A percentile compares a stretch with the other conserved stretches of the same genome.
Evolutionary conservation across 2,329 filamentous ascomycete genomes (phyloP).

Genomic region (Epichloe gansuensis): DNA sequence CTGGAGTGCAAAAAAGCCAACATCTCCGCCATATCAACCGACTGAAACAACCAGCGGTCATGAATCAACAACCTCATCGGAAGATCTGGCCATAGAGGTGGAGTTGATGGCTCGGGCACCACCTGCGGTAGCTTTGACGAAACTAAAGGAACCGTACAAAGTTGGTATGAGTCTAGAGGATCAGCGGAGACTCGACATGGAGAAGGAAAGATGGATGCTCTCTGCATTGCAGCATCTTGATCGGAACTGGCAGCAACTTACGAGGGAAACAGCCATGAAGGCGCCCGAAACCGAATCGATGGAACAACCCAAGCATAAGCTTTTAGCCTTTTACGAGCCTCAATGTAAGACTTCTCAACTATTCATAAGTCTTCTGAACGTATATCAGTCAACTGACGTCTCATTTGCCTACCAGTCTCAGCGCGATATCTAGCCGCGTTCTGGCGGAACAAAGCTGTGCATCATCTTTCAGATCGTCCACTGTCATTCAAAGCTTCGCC

Average conservation of each 20-base stretch:
- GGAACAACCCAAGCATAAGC: constrained; percentile 13
- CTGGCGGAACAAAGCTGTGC: constrained; percentile 1
- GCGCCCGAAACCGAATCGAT: not conserved
- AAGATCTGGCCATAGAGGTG: constrained; percentile 3
- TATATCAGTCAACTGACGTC: not conserved
- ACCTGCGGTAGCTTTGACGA: constrained; percentile 7
- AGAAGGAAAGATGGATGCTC: constrained; percentile 38
- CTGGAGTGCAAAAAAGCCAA: not conserved
- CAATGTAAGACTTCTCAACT: constrained; percentile 24
- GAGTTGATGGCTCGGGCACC: constrained; percentile 6
- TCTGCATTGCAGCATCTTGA: constrained; percentile 39
- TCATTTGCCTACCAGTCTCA: not conserved
- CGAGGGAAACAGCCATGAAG: not conserved
- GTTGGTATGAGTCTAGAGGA: not conserved
- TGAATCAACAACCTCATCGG: not conserved
- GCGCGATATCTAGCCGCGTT: not conserved
- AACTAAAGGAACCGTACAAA: constrained; percentile 7
- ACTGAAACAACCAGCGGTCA: not conserved
- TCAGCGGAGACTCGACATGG: constrained; percentile 13
- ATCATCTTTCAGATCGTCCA: constrained; percentile 4
- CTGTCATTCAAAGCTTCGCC: constrained; percentile 1
- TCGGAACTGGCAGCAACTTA: constrained; percentile 10
- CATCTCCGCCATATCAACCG: not conserved
- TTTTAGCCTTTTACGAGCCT: constrained; percentile 39
- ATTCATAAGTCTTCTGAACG: not conserved